These are phyloP conservation scores for Magnusiomyces sp. DNA, from an alignment of 1,139 yeast genomes.

Conservation along the genomic window DNA sequence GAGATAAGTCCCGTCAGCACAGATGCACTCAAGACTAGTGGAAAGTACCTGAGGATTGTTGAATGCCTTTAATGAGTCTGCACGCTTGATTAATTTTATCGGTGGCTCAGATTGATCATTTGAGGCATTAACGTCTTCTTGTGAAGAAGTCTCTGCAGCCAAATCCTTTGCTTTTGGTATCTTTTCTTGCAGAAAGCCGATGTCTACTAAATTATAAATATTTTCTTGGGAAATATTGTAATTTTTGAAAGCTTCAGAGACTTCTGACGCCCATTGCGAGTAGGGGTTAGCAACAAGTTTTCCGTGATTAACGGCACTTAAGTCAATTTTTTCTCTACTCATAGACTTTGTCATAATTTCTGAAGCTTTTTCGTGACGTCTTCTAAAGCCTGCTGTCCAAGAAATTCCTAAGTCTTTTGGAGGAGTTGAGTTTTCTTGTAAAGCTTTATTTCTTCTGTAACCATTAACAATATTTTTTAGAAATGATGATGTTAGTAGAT, in stretches of 20 bases:
- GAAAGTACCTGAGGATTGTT: not conserved
- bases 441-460: slow-evolving; percentile 5
- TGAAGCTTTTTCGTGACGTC: slow-evolving; percentile 4
- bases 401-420: slow-evolving; percentile 8
- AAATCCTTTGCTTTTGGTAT: not conserved
- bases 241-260: slow-evolving; percentile 2
- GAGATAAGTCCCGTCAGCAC: slow-evolving; percentile 3
- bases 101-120: not conserved
- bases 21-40: slow-evolving; percentile 8
- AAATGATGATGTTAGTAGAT: slow-evolving; percentile 11
- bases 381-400: slow-evolving; percentile 12
- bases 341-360: slow-evolving; percentile 11
- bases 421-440: not conserved
- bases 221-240: slow-evolving; percentile 6
- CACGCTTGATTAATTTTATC: slow-evolving; percentile 3
- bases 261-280: slow-evolving; percentile 8
- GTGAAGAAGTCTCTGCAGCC: not conserved
- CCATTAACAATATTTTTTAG: slow-evolving; percentile 10
- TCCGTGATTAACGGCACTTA: not conserved
- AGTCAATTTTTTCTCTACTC: slow-evolving; percentile 11
- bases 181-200: slow-evolving; percentile 4
- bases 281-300: not conserved
- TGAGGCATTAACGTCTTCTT: not conserved
- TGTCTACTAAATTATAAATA: slow-evolving; percentile 11
- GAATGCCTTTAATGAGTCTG: not conserved